Percentiles rank a stretch among this genome's conserved stretches.
Evolutionary conservation across 1,139 yeast species (phyloP).

Genomic region (Saccharomycopsis hybrid): DNA sequence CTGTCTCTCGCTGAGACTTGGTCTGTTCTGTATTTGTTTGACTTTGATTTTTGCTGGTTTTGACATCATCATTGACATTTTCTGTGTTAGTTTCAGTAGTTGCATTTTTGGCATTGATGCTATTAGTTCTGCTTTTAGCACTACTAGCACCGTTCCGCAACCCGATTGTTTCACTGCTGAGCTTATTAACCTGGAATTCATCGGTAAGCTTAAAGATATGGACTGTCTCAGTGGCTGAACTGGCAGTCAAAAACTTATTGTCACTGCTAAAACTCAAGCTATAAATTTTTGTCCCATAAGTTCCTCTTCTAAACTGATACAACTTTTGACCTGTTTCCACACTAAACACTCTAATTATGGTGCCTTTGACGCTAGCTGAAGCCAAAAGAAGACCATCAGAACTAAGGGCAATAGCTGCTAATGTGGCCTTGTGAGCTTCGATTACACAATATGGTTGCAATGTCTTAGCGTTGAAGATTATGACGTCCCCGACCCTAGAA

Average conservation of each 20-base stretch:
- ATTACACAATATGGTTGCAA: conserved; percentile 83
- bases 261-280: conserved; percentile 75
- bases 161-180: not conserved
- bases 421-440: conserved; percentile 85
- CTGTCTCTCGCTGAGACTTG: conserved; percentile 23
- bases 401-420: conserved; percentile 75
- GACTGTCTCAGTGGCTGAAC: conserved; percentile 88
- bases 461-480: conserved; percentile 69
- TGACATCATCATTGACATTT: not conserved
- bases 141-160: not conserved
- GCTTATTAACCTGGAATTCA: conserved; percentile 27
- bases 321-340: conserved; percentile 77
- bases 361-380: conserved; percentile 93
- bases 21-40: conserved; percentile 3
- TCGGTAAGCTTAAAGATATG: conserved; percentile 77
- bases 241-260: conserved; percentile 69
- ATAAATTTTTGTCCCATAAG: conserved; percentile 86
- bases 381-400: conserved; percentile 80
- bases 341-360: conserved; percentile 83
- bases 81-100: not conserved
- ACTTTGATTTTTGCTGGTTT: conserved; percentile 20
- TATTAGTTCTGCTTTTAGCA: conserved; percentile 3
- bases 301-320: conserved; percentile 89
- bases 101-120: not conserved
- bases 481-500: conserved; percentile 65